These are phyloP conservation scores for Amanita polypyramis DNA, from an alignment of 768 basidiomycete species.

Conservation along the genomic window DNA sequence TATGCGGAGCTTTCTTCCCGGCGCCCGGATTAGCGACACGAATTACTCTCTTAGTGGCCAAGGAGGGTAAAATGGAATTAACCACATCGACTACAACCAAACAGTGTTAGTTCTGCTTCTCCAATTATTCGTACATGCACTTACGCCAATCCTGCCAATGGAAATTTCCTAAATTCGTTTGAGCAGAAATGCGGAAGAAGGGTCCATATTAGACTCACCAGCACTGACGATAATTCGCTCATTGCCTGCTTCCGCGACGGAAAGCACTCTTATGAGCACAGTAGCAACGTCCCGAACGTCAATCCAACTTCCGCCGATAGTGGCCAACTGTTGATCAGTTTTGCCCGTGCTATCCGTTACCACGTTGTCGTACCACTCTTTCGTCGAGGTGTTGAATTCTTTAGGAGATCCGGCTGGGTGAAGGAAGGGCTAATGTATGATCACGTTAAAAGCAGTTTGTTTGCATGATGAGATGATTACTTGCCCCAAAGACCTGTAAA, in stretches of 20 bases:
- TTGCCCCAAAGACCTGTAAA: conserved; percentile 19
- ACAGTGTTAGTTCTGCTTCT: not conserved
- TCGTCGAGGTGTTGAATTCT: too few species aligned
- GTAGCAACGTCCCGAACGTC: conserved; percentile 45
- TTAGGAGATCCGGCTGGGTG: conserved; percentile 18
- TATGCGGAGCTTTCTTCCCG: not conserved
- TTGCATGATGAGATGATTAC: not conserved
- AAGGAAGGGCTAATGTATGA: conserved; percentile 20
- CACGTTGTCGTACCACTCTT: too few species aligned
- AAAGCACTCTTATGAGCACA: conserved; percentile 41
- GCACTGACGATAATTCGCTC: conserved; percentile 42
- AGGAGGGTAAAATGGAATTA: conserved; percentile 16
- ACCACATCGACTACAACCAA: conserved; percentile 22
- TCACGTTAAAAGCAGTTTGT: not conserved
- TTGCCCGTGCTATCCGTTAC: too few species aligned
- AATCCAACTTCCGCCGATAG: conserved; percentile 23
- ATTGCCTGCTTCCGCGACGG: conserved; percentile 24
- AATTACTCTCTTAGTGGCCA: conserved; percentile 13
- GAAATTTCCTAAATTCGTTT: conserved; percentile 11
- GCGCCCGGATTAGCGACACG: conserved; percentile 12
- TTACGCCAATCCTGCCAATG: conserved; percentile 27
- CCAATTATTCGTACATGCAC: conserved; percentile 4
- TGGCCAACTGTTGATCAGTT: too few species aligned
- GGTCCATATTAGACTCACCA: not conserved
- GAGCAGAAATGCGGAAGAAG: not conserved